Percentiles rank a stretch among this genome's conserved stretches.
phyloP scores from a whole-genome alignment of 441 rosid species.

The Gossypium schwendimanii region DNA sequence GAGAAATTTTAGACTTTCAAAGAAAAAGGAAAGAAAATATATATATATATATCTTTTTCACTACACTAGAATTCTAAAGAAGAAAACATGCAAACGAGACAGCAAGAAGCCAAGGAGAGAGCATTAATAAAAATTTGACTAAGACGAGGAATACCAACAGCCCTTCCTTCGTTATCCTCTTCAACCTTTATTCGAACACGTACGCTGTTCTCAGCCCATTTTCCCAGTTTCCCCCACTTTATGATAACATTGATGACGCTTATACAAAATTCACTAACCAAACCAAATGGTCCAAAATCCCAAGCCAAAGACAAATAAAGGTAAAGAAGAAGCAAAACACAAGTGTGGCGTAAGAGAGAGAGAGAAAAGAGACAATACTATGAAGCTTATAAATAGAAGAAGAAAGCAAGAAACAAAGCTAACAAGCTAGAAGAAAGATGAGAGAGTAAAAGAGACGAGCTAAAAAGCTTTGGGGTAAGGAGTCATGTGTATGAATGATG shows the following conservation, averaged over 20 bases:
- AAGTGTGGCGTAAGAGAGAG: slow-evolving; percentile 3
- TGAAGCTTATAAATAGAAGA: neutral
- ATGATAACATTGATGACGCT: slow-evolving; percentile 27
- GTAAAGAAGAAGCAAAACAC: neutral
- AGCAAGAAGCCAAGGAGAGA: slow-evolving; percentile 17
- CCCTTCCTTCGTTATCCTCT: slow-evolving; percentile 24
- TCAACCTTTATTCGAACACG: slow-evolving; percentile 29
- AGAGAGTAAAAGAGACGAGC: neutral
- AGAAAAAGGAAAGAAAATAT: neutral
- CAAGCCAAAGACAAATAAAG: slow-evolving; percentile 9
- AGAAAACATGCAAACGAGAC: slow-evolving; percentile 8
- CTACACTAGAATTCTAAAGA: neutral
- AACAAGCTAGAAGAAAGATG: neutral
- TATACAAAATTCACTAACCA: slow-evolving; percentile 11
- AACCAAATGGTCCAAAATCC: slow-evolving; percentile 14
- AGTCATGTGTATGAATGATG: slow-evolving; percentile 14
- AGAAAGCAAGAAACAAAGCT: neutral
- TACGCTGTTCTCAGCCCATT: slow-evolving; percentile 23
- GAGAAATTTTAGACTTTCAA: neutral
- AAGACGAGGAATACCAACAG: slow-evolving; percentile 24
- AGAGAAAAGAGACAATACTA: neutral
- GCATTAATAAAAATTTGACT: slow-evolving; percentile 33
- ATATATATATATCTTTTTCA: neutral
- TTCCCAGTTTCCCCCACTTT: slow-evolving; percentile 10
- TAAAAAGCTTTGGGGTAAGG: neutral